Conservation (phyloP, 352 stramenopile genomes). For the Aphanomyces euteiches region DNA sequence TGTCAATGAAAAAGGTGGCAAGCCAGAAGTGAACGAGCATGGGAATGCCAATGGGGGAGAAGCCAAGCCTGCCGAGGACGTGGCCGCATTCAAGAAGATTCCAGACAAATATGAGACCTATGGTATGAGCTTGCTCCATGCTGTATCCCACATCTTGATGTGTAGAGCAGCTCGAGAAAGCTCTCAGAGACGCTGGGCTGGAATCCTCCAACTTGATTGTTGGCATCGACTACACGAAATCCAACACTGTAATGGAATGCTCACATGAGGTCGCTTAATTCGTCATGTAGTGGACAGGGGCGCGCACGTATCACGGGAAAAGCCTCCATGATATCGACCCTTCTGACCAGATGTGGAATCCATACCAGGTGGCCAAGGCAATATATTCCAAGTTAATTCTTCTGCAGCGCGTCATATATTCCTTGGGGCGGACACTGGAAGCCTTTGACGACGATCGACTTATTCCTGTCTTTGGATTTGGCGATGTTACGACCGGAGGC, state of each 20-base stretch:
- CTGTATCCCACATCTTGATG: no score
- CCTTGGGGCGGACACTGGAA: slow-evolving; percentile 61
- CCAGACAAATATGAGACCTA: slow-evolving; percentile 62
- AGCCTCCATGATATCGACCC: slow-evolving; percentile 59
- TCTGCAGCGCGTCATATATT: slow-evolving; percentile 60
- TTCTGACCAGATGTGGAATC: slow-evolving; percentile 42
- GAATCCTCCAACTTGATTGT: slow-evolving; percentile 70
- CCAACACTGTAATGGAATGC: slow-evolving; percentile 41
- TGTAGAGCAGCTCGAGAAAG: slow-evolving; percentile 60
- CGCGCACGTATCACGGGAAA: slow-evolving; percentile 55
- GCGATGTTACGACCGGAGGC: slow-evolving; percentile 49
- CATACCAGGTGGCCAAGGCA: slow-evolving; percentile 46
- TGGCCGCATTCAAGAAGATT: slow-evolving; percentile 31
- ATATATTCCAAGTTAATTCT: background rate
- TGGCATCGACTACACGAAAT: slow-evolving; percentile 67
- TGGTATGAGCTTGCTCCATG: slow-evolving; percentile 33
- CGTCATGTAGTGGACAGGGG: slow-evolving; percentile 51
- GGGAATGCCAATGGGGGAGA: no score
- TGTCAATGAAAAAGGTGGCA: no score
- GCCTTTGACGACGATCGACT: slow-evolving; percentile 76
- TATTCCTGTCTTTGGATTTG: slow-evolving; percentile 71
- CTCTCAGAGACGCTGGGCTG: slow-evolving; percentile 50
- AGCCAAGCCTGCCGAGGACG: no score
- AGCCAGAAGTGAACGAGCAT: no score
- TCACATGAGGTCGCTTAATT: background rate